A percentile compares a stretch with the other conserved stretches of the same genome.
These are phyloP conservation scores for Vigna trinervia DNA, from an alignment of 306 rosid genomes.

Conservation along the genomic window DNA sequence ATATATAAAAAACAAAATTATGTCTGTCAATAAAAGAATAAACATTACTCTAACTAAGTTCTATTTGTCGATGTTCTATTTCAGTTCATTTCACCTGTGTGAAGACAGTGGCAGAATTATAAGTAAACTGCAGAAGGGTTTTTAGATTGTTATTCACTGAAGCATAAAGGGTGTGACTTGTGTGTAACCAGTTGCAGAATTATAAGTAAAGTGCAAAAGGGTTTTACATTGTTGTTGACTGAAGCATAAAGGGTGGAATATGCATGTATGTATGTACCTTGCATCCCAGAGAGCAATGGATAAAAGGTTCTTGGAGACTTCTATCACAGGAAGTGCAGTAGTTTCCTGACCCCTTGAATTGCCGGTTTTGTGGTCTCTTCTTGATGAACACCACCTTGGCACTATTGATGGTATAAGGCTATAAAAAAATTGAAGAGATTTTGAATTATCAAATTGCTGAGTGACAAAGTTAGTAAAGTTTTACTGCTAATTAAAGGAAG, in stretches of 20 bases:
- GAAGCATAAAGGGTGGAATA: not conserved
- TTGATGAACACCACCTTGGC: slow-evolving; percentile 39
- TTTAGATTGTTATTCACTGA: not conserved
- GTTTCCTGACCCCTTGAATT: slow-evolving; percentile 29
- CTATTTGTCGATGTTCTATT: no score
- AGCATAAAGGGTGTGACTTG: no score
- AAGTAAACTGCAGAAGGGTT: not conserved
- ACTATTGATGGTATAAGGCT: slow-evolving; percentile 29
- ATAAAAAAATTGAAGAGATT: not conserved
- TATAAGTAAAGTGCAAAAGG: not conserved
- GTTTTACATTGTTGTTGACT: not conserved
- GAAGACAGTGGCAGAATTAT: not conserved
- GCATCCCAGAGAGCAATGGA: slow-evolving; percentile 39
- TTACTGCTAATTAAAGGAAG: not conserved
- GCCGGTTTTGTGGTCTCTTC: slow-evolving; percentile 38
- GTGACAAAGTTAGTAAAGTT: not conserved
- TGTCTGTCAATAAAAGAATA: not conserved
- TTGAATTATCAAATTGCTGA: not conserved
- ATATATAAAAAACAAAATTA: no score
- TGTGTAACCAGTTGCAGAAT: not conserved
- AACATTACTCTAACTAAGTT: not conserved
- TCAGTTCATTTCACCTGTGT: no score
- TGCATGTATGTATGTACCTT: not conserved
- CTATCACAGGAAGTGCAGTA: slow-evolving; percentile 37
- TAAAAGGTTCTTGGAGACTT: slow-evolving; percentile 37